Evolutionary conservation across 2,329 filamentous ascomycete genomes (phyloP).

Genomic region (Colletotrichum sp.): DNA sequence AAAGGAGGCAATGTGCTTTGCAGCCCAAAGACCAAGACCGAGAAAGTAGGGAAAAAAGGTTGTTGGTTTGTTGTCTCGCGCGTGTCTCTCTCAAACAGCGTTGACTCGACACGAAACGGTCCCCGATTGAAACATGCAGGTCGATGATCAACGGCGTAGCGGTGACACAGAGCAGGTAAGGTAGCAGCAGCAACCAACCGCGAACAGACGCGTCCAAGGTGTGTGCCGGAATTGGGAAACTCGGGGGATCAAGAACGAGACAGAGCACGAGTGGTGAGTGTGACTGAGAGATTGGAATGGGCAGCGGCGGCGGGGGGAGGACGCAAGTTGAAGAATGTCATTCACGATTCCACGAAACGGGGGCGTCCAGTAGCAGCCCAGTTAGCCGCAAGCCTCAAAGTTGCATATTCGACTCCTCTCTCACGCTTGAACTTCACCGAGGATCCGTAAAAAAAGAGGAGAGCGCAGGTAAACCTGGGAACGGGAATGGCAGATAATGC

Average conservation of each 20-base stretch:
- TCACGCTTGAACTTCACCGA: neutral
- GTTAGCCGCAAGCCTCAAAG: neutral
- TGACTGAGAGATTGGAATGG: neutral
- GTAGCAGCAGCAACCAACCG: neutral
- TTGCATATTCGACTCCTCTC: neutral
- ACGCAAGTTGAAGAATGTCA: neutral
- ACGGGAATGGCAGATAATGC: neutral
- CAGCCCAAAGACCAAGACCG: neutral
- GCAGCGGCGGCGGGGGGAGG: neutral
- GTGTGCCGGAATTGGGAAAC: neutral
- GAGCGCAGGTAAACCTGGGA: neutral
- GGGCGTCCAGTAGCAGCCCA: neutral
- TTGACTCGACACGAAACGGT: slow-evolving; percentile 1
- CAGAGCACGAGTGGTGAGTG: neutral
- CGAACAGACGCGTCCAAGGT: neutral
- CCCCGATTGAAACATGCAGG: slow-evolving; percentile 10
- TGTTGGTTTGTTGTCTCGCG: neutral
- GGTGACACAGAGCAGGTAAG: neutral
- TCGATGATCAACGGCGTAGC: neutral
- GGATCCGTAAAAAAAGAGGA: neutral
- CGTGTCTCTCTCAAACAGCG: neutral
- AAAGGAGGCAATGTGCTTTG: neutral
- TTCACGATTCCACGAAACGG: neutral
- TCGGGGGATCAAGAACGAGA: neutral
- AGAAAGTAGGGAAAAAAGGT: neutral